These are phyloP conservation scores for Lasiosphaeria hispida DNA, from an alignment of 495 filamentous ascomycete genomes.

Conservation along the genomic window DNA sequence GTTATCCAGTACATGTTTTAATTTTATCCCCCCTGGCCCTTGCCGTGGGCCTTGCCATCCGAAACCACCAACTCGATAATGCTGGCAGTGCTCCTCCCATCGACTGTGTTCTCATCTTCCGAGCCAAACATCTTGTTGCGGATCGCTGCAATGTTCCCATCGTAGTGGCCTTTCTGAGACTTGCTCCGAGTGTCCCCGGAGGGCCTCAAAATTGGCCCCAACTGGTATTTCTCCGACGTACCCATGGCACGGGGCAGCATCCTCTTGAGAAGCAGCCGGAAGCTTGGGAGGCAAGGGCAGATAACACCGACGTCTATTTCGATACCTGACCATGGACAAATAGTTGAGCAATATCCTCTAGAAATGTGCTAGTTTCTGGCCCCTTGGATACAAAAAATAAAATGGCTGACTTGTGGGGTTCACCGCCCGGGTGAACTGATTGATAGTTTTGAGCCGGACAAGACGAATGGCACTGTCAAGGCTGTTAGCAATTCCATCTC, in stretches of 20 bases:
- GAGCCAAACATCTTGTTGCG: too few relatives aligned
- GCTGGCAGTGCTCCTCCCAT: too few relatives aligned
- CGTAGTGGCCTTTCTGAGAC: too few relatives aligned
- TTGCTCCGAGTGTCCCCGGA: too few relatives aligned
- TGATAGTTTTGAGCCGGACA: conserved; percentile 31
- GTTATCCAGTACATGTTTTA: too few relatives aligned
- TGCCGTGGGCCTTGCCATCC: too few relatives aligned
- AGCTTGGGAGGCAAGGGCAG: conserved; percentile 31
- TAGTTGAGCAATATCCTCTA: background rate
- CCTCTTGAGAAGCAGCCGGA: conserved; percentile 26
- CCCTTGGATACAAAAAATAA: too few relatives aligned
- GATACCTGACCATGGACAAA: conserved; percentile 22
- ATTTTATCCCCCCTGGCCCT: too few relatives aligned
- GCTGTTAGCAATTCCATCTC: conserved; percentile 1
- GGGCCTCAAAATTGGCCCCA: conserved; percentile 1
- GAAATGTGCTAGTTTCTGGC: background rate
- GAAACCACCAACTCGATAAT: too few relatives aligned
- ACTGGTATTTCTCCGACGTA: conserved; percentile 16
- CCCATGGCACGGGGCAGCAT: conserved; percentile 20
- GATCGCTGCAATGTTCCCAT: too few relatives aligned
- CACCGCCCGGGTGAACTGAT: conserved; percentile 20
- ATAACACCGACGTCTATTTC: conserved; percentile 35
- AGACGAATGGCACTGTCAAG: conserved; percentile 27
- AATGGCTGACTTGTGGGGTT: conserved; percentile 27
- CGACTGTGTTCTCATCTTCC: too few relatives aligned